Base-by-base conservation (phyloP, 352 stramenopile species). In the Globisporangium barbulae region DNA sequence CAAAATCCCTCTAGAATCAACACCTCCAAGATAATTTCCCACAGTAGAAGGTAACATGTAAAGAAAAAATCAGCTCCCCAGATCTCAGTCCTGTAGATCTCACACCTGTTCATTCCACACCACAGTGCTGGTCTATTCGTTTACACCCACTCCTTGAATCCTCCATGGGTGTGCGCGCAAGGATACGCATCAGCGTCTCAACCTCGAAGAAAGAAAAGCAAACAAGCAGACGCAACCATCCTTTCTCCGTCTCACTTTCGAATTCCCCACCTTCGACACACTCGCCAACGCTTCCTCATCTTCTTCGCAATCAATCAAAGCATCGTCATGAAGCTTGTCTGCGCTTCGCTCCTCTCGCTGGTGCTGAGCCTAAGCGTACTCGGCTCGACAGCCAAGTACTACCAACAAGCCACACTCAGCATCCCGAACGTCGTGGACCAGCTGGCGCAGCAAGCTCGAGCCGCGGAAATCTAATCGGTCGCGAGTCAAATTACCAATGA, bases 401-500 rank as follows among this genome's bases (percentile, higher is more conserved):
- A 5, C 0, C 42, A 37, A 8, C 31, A 37, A 3, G n/a, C 31
- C 3, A 37, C 31, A 37, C 55, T 63, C 21, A 57, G 33, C 21
- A 57, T 57, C 58, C 45, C 58, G 9, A 64, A 57, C 33, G 4
- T 50, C 21, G 31, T 30, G 21, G 41, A 22, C 21, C 21, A 57
- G 33, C n/a, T 48, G 19, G 47, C 19, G 5, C 44, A 50, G 28
- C 15, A 15, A n/a, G 10, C 59, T 17, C 33, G 58, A 17, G 33
- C 57, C 6, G 45, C 22, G 5, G 35, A 17, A 21, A 59, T 45
- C 5, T 4, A 53, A 19, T 17, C 28, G n/a, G 5, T 53, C 37
- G 53, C 60, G 1, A 52, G 60, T 12, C 60, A 61, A 41, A 41
- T 66, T 25, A 19, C 19, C 33, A 61, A 61, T 19, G 53, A 61